Conservation (phyloP, 169 alveolate species). For the Ichthyophthirius multifiliis region DNA sequence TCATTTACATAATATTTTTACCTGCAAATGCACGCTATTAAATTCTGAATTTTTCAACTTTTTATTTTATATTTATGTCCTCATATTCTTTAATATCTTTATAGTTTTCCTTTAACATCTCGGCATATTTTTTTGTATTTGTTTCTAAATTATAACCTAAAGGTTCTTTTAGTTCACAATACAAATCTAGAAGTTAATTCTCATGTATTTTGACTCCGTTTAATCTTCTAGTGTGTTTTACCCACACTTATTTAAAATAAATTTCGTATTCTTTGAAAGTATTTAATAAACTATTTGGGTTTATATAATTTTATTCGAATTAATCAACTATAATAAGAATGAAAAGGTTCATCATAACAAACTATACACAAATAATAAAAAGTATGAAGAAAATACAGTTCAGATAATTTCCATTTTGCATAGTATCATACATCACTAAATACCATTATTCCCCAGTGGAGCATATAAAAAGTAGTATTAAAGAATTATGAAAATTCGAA, state of each 20-base stretch:
- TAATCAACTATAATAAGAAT: constrained; percentile 11
- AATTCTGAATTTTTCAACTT: too few relatives aligned
- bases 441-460: constrained; percentile 75
- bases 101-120: too few relatives aligned
- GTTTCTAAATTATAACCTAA: too few relatives aligned
- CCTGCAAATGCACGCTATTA: too few relatives aligned
- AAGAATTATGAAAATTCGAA: constrained; percentile 54
- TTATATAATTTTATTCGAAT: constrained; percentile 20
- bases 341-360: constrained; percentile 20
- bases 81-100: too few relatives aligned
- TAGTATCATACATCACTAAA: constrained; percentile 29
- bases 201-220: constrained; percentile 55
- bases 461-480: constrained; percentile 45
- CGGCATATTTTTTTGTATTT: too few relatives aligned
- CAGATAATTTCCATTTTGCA: not conserved
- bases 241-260: constrained; percentile 71
- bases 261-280: constrained; percentile 26
- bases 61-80: too few relatives aligned
- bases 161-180: constrained; percentile 35
- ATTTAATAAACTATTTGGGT: constrained; percentile 7
- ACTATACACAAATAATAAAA: not conserved
- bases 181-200: constrained; percentile 36
- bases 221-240: constrained; percentile 46
- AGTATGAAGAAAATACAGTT: not conserved
- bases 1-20: too few relatives aligned